Evolutionary conservation across 2,329 filamentous ascomycete genomes (phyloP).

Genomic region (Hymenoscyphus linearis): DNA sequence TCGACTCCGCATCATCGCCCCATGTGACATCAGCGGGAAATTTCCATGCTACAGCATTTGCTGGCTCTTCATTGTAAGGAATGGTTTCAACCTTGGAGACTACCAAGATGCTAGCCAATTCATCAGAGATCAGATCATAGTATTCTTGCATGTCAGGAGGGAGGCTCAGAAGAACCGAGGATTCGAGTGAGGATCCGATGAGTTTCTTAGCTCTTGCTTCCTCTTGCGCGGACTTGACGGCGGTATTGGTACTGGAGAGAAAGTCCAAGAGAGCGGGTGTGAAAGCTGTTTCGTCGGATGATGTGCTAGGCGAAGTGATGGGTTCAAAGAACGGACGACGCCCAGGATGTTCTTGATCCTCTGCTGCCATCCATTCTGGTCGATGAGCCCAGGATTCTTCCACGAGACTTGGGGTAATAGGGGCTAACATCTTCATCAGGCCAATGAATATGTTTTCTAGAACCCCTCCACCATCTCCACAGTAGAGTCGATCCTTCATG

Average conservation of each 20-base stretch:
- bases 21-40: slow-evolving; percentile 19
- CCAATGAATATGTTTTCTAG: slow-evolving; percentile 64
- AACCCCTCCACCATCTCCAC: slow-evolving; percentile 62
- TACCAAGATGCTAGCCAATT: slow-evolving; percentile 57
- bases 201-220: slow-evolving; percentile 63
- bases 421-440: slow-evolving; percentile 72
- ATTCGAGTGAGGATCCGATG: slow-evolving; percentile 77
- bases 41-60: slow-evolving; percentile 41
- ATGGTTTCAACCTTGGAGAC: slow-evolving; percentile 58
- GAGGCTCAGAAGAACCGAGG: slow-evolving; percentile 56
- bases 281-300: slow-evolving; percentile 4
- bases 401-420: slow-evolving; percentile 76
- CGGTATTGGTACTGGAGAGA: slow-evolving; percentile 41
- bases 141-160: slow-evolving; percentile 31
- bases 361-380: slow-evolving; percentile 54
- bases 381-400: slow-evolving; percentile 83
- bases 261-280: slow-evolving; percentile 19
- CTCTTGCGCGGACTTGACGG: slow-evolving; percentile 74
- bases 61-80: slow-evolving; percentile 36
- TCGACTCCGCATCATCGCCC: slow-evolving; percentile 11
- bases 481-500: slow-evolving; percentile 88
- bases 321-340: slow-evolving; percentile 31
- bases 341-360: slow-evolving; percentile 37
- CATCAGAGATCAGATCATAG: slow-evolving; percentile 32
- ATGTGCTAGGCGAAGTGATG: slow-evolving; percentile 10